Conservation (phyloP, 2,329 filamentous ascomycete genomes). For the Chrysoporthe puriensis region DNA sequence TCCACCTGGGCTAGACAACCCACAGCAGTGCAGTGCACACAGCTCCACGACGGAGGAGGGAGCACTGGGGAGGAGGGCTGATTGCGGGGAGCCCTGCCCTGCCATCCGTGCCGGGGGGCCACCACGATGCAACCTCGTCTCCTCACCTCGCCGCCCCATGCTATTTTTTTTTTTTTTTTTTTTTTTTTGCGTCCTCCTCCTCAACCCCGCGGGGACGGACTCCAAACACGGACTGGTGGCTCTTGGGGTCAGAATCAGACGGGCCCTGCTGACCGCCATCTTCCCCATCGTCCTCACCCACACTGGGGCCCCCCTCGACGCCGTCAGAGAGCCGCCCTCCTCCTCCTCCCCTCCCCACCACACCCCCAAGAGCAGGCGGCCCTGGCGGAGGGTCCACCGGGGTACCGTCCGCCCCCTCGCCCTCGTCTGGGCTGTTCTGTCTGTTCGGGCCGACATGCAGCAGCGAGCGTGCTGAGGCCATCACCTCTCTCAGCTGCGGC, state of each 20-base stretch:
- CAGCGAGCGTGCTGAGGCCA: not conserved
- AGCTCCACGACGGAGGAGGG: not conserved
- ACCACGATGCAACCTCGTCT: slow-evolving; percentile 14
- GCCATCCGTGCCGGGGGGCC: not conserved
- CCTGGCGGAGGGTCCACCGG: no score
- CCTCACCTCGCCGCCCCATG: slow-evolving; percentile 1
- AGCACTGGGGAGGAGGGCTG: not conserved
- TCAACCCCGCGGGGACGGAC: slow-evolving; percentile 1
- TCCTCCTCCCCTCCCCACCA: no score
- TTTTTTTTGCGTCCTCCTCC: no score
- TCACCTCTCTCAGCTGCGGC: not conserved
- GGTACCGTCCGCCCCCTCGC: not conserved
- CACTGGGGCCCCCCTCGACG: not conserved
- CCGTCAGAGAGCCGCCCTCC: no score
- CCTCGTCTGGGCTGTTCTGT: no score
- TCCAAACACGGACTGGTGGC: slow-evolving; percentile 2
- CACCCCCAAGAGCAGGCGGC: no score
- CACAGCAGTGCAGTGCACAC: no score
- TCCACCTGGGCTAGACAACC: no score
- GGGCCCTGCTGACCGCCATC: not conserved
- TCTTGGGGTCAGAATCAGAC: not conserved
- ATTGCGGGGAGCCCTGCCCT: slow-evolving; percentile 12
- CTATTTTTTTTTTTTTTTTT: no score
- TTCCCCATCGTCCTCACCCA: not conserved
- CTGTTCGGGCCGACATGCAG: not conserved